A percentile compares a stretch with the other conserved stretches of the same genome.
Evolutionary conservation across 2,329 filamentous ascomycete species (phyloP).

Genomic region (Paecilomyces formosus): DNA sequence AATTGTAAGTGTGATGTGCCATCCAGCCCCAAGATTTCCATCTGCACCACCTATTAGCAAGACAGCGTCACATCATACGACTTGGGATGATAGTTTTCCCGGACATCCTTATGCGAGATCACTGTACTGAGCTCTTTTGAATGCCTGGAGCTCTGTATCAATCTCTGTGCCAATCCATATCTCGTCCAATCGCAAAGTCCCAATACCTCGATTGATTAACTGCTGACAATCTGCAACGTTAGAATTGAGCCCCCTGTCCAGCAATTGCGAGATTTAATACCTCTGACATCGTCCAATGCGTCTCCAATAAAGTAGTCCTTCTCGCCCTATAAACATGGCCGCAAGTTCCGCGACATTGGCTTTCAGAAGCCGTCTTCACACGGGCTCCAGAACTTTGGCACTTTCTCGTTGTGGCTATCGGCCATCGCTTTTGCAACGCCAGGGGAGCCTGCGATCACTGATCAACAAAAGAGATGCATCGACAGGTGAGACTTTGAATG

Average conservation of each 20-base stretch:
- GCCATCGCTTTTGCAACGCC: constrained; percentile 12
- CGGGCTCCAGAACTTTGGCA: constrained; percentile 15
- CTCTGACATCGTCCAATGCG: not conserved
- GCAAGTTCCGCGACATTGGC: not conserved
- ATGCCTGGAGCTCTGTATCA: not conserved
- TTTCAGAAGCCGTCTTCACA: not conserved
- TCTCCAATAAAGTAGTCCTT: not conserved
- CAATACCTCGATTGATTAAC: not conserved
- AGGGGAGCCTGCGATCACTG: constrained; percentile 8
- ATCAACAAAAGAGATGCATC: constrained; percentile 15
- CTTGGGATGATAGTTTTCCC: not conserved
- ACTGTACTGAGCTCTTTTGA: not conserved
- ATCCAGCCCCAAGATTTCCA: not conserved
- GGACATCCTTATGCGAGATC: not conserved
- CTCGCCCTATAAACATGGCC: not conserved
- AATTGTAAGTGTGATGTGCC: not conserved
- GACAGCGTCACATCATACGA: not conserved
- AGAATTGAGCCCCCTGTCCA: not conserved
- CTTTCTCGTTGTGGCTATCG: constrained; percentile 16
- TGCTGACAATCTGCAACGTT: not conserved
- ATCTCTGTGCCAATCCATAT: not conserved
- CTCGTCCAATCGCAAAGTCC: too few species aligned
- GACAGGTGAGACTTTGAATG: constrained; percentile 9
- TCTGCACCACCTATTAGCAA: not conserved
- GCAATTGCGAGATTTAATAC: not conserved